These are phyloP conservation scores for Naegleria fowleri DNA, from an alignment of 208 protist genomes.

Conservation along the genomic window DNA sequence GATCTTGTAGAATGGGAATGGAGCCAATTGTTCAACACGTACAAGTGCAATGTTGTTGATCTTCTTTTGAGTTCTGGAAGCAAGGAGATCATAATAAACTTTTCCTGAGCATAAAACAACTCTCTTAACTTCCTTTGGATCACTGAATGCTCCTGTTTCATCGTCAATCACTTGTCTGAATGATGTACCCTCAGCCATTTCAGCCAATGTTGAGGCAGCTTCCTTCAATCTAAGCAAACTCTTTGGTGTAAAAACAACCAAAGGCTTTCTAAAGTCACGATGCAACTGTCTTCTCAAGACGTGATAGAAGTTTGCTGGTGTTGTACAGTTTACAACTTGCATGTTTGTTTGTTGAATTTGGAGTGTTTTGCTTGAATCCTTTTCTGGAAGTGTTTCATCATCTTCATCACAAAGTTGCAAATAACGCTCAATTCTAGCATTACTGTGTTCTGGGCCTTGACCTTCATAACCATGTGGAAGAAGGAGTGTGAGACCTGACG, in stretches of 20 bases:
- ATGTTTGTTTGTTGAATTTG: slow-evolving; percentile 72
- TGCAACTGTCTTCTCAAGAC: slow-evolving; percentile 90
- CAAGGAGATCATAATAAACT: slow-evolving; percentile 87
- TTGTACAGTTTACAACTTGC: slow-evolving; percentile 82
- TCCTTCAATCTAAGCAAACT: slow-evolving; percentile 59
- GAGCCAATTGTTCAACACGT: slow-evolving; percentile 89
- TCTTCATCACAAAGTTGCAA: slow-evolving; percentile 91
- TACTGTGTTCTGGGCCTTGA: slow-evolving; percentile 91
- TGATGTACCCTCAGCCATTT: slow-evolving; percentile 36
- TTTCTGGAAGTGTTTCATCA: slow-evolving; percentile 64
- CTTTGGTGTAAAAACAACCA: slow-evolving; percentile 89
- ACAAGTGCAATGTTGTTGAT: slow-evolving; percentile 78
- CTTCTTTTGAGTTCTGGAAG: slow-evolving; percentile 58
- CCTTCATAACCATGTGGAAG: slow-evolving; percentile 97
- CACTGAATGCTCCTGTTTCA: neutral
- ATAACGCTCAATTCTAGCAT: slow-evolving; percentile 93
- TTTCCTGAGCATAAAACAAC: slow-evolving; percentile 93
- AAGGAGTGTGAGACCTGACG: slow-evolving; percentile 88
- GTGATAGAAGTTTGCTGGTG: slow-evolving; percentile 98
- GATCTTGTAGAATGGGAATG: slow-evolving; percentile 91
- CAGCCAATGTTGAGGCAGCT: slow-evolving; percentile 17
- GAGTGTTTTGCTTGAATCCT: slow-evolving; percentile 56
- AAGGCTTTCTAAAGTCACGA: slow-evolving; percentile 95
- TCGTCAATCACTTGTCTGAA: slow-evolving; percentile 76
- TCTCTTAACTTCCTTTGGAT: slow-evolving; percentile 59